Percentiles rank a stretch among this genome's conserved stretches.
These are phyloP conservation scores for Cicer chorassanicum DNA, from an alignment of 306 rosid species.

Conservation along the genomic window DNA sequence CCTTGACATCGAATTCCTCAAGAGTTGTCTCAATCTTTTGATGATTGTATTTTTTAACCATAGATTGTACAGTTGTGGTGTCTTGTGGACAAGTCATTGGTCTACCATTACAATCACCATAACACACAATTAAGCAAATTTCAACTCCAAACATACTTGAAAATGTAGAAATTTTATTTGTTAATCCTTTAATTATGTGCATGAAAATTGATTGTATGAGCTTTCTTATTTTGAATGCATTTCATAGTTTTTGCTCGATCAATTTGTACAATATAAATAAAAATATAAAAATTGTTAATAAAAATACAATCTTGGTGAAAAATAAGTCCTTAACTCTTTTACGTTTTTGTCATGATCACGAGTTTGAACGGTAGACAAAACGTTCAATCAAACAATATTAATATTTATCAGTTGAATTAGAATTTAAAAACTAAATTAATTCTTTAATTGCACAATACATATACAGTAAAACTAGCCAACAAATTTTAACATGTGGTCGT, in stretches of 20 bases:
- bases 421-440: too few relatives aligned
- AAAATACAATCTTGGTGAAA: too few relatives aligned
- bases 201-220: neutral
- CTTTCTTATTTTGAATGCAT: neutral
- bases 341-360: too few relatives aligned
- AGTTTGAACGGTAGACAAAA: too few relatives aligned
- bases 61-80: neutral
- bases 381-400: too few relatives aligned
- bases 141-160: neutral
- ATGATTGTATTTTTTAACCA: neutral
- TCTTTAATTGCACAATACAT: too few relatives aligned
- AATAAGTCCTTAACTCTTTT: too few relatives aligned
- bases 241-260: constrained; percentile 22
- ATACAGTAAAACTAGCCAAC: too few relatives aligned
- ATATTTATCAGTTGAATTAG: too few relatives aligned
- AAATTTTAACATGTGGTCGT: too few relatives aligned
- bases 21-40: neutral
- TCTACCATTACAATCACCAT: neutral
- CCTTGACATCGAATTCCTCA: neutral
- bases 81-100: constrained; percentile 1
- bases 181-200: constrained; percentile 17
- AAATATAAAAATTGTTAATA: too few relatives aligned
- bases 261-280: constrained; percentile 29
- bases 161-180: constrained; percentile 2
- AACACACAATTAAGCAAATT: constrained; percentile 9